phyloP scores from a whole-genome alignment of 805 yeast species.

The Sungouiozyma intestinalis region DNA sequence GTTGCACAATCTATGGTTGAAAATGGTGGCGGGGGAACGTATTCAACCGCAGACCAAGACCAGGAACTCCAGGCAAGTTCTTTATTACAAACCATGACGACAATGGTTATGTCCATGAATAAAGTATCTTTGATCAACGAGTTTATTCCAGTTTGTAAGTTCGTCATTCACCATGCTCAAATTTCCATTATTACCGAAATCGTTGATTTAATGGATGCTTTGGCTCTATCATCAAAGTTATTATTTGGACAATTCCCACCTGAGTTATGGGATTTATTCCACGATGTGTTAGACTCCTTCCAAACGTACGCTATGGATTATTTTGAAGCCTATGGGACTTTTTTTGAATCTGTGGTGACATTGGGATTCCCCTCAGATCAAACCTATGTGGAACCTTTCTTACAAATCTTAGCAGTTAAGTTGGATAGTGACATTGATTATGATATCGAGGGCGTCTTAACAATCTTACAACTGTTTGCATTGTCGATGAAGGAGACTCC shows the following conservation, averaged over 20 bases:
- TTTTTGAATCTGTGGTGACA: slow-evolving; percentile 43
- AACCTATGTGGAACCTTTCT: slow-evolving; percentile 20
- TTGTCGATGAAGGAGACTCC: slow-evolving; percentile 26
- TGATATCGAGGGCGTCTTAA: slow-evolving; percentile 31
- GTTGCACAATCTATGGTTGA: slow-evolving; percentile 49
- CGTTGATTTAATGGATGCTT: slow-evolving; percentile 52
- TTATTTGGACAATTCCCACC: slow-evolving; percentile 38
- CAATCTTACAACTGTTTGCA: slow-evolving; percentile 23
- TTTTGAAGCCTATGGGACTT: slow-evolving; percentile 46
- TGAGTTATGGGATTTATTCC: slow-evolving; percentile 42
- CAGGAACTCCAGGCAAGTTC: slow-evolving; percentile 63
- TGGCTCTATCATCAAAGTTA: slow-evolving; percentile 39
- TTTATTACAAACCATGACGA: slow-evolving; percentile 57
- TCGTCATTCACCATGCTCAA: slow-evolving; percentile 48
- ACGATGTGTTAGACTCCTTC: slow-evolving; percentile 41
- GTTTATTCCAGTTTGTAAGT: slow-evolving; percentile 48
- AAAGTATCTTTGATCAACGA: slow-evolving; percentile 42
- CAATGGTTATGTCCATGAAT: slow-evolving; percentile 61
- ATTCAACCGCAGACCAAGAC: slow-evolving; percentile 37
- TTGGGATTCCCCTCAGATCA: slow-evolving; percentile 38
- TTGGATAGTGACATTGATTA: slow-evolving; percentile 29
- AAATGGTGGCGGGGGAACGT: slow-evolving; percentile 21
- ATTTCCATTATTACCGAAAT: slow-evolving; percentile 52
- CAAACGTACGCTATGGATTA: slow-evolving; percentile 51
- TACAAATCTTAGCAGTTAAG: slow-evolving; percentile 20